A percentile compares a stretch with the other conserved stretches of the same genome.
Evolutionary conservation across 768 basidiomycete species (phyloP).

Genomic region (Tricholomella constricta): DNA sequence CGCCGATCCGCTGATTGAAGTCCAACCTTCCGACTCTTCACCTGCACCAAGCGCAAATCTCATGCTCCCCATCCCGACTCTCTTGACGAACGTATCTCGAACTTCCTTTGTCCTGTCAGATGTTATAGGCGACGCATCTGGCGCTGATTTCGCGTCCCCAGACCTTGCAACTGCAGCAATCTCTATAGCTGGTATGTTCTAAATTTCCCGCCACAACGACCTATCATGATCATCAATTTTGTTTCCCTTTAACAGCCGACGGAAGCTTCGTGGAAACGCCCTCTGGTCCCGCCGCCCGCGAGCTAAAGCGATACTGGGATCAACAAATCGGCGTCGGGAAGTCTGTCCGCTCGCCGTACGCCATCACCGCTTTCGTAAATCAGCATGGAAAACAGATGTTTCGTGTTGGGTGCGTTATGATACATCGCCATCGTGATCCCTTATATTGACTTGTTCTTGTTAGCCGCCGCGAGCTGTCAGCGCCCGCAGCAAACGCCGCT

Average conservation of each 20-base stretch:
- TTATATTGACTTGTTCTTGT: slow-evolving; percentile 6
- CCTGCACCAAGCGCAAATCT: slow-evolving; percentile 18
- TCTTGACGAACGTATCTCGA: slow-evolving; percentile 39
- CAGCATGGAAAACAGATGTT: slow-evolving; percentile 79
- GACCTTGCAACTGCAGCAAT: slow-evolving; percentile 61
- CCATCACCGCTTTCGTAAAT: slow-evolving; percentile 80
- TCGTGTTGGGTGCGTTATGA: slow-evolving; percentile 67
- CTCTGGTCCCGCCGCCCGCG: slow-evolving; percentile 72
- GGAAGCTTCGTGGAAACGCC: slow-evolving; percentile 81
- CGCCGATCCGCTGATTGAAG: slow-evolving; percentile 4
- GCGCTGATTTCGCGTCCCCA: slow-evolving; percentile 42
- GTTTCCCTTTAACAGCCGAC: slow-evolving; percentile 46
- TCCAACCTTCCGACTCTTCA: slow-evolving; percentile 7
- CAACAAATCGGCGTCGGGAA: slow-evolving; percentile 65
- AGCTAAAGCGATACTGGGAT: slow-evolving; percentile 78
- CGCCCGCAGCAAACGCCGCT: slow-evolving; percentile 55
- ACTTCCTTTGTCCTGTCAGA: slow-evolving; percentile 49
- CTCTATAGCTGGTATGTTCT: slow-evolving; percentile 56
- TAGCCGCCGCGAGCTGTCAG: slow-evolving; percentile 62
- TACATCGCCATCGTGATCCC: not conserved
- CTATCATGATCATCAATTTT: slow-evolving; percentile 16
- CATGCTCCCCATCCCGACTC: slow-evolving; percentile 43
- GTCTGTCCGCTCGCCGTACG: slow-evolving; percentile 73
- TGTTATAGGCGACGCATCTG: slow-evolving; percentile 35
- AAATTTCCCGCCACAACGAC: slow-evolving; percentile 8